phyloP scores from a whole-genome alignment of 352 stramenopile species.

The Plasmopara viticola region DNA sequence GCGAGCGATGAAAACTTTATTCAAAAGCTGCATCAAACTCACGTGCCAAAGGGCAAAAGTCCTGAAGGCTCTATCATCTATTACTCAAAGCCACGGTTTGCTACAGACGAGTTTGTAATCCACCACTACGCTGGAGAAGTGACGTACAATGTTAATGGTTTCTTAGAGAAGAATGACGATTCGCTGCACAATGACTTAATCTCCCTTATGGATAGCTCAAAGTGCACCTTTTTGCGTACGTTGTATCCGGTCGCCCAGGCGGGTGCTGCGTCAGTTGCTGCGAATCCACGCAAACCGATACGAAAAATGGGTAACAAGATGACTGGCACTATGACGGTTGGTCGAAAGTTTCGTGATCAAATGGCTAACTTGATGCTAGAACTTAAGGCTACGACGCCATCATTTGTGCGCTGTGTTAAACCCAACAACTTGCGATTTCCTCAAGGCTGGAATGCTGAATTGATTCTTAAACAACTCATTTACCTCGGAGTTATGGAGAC shows the following conservation, averaged over 20 bases:
- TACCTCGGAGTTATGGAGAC: slow-evolving; percentile 89
- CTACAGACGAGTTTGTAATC: slow-evolving; percentile 94
- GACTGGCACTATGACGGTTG: slow-evolving; percentile 86
- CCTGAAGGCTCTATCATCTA: slow-evolving; percentile 72
- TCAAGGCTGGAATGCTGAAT: slow-evolving; percentile 76
- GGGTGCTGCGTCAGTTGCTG: slow-evolving; percentile 22
- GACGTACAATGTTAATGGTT: slow-evolving; percentile 93
- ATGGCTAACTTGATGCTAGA: slow-evolving; percentile 86
- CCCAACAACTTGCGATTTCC: slow-evolving; percentile 88
- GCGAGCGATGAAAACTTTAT: slow-evolving; percentile 90
- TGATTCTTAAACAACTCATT: slow-evolving; percentile 87
- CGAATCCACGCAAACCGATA: slow-evolving; percentile 62
- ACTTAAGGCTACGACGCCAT: slow-evolving; percentile 72
- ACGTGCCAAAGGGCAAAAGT: slow-evolving; percentile 72
- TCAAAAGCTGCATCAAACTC: slow-evolving; percentile 88
- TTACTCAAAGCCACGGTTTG: slow-evolving; percentile 81
- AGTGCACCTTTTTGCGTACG: slow-evolving; percentile 71
- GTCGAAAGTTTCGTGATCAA: slow-evolving; percentile 87
- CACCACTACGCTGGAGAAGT: slow-evolving; percentile 96
- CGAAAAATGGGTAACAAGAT: slow-evolving; percentile 81
- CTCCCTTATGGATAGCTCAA: slow-evolving; percentile 81
- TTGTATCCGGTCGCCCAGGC: slow-evolving; percentile 58
- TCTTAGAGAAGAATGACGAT: slow-evolving; percentile 98
- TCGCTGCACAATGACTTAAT: slow-evolving; percentile 90
- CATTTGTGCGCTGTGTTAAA: slow-evolving; percentile 90